phyloP scores from a whole-genome alignment of 2,329 filamentous ascomycete species.

The Aspergillus arachidicola region DNA sequence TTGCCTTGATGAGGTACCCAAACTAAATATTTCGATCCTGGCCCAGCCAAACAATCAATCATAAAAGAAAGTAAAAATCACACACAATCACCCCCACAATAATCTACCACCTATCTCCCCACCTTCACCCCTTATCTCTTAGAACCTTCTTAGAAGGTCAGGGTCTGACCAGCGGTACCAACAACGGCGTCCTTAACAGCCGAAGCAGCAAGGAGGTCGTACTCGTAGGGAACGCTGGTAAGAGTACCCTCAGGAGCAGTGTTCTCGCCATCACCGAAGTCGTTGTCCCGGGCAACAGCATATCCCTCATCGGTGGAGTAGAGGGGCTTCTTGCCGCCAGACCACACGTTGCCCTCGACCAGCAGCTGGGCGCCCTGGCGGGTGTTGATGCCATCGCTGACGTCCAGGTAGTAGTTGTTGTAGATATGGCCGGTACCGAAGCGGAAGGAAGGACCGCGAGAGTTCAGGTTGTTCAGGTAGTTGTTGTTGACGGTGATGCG shows the following conservation, averaged over 20 bases:
- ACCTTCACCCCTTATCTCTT: background rate
- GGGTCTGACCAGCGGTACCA: constrained; percentile 37
- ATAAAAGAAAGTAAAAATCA: background rate
- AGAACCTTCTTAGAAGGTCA: constrained; percentile 30
- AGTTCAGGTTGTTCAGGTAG: constrained; percentile 66
- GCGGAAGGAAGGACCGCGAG: constrained; percentile 63
- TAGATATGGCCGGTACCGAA: constrained; percentile 68
- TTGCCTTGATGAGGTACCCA: background rate
- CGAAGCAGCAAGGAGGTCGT: constrained; percentile 54
- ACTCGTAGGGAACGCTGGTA: constrained; percentile 56
- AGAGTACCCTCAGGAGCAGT: constrained; percentile 56
- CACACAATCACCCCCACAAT: background rate
- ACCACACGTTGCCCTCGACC: constrained; percentile 59
- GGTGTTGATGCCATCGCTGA: constrained; percentile 58
- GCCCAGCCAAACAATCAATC: background rate
- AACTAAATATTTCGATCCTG: background rate
- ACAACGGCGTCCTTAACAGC: constrained; percentile 51
- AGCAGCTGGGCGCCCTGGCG: constrained; percentile 61
- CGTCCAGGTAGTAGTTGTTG: constrained; percentile 55
- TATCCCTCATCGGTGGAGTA: constrained; percentile 52
- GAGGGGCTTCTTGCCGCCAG: constrained; percentile 47
- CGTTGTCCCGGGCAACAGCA: constrained; percentile 48
- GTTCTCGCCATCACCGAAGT: constrained; percentile 53
- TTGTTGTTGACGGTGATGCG: constrained; percentile 69
- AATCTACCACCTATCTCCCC: background rate